Conservation (phyloP, 2,329 filamentous ascomycete species). For the Fusarium nodosum region DNA sequence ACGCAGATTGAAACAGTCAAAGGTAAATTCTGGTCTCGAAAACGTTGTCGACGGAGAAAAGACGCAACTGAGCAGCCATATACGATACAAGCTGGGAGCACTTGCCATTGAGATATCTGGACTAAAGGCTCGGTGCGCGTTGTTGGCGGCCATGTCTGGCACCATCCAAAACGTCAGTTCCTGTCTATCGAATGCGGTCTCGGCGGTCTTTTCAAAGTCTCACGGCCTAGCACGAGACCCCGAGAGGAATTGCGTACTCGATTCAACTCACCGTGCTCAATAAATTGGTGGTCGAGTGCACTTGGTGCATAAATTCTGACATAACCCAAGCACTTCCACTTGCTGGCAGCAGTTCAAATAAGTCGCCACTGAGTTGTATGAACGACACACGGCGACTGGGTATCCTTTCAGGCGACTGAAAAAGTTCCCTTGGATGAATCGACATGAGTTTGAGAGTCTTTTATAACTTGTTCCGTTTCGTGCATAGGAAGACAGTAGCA, state of each 20-base stretch:
- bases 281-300: conserved; percentile 24
- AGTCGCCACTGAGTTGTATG: conserved; percentile 25
- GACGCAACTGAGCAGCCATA: conserved; percentile 47
- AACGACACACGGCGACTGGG: conserved; percentile 30
- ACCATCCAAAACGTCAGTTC: conserved; percentile 37
- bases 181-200: conserved; percentile 16
- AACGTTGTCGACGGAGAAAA: conserved; percentile 43
- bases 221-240: conserved; percentile 1
- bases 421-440: conserved; percentile 13
- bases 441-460: conserved; percentile 40
- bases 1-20: conserved; percentile 42
- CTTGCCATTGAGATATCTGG: conserved; percentile 40
- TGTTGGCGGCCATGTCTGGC: conserved; percentile 35
- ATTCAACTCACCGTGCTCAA: conserved; percentile 37
- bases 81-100: conserved; percentile 42
- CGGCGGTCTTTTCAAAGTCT: neutral
- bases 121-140: conserved; percentile 26
- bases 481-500: conserved; percentile 4
- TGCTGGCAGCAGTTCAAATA: conserved; percentile 44
- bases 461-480: conserved; percentile 2
- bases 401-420: conserved; percentile 17
- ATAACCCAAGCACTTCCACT: conserved; percentile 43
- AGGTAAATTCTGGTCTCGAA: conserved; percentile 35
- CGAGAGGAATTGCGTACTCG: conserved; percentile 1
- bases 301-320: conserved; percentile 41